Evolutionary conservation across 2,329 filamentous ascomycete species (phyloP).

Genomic region (Hirsutella rhossiliensis): DNA sequence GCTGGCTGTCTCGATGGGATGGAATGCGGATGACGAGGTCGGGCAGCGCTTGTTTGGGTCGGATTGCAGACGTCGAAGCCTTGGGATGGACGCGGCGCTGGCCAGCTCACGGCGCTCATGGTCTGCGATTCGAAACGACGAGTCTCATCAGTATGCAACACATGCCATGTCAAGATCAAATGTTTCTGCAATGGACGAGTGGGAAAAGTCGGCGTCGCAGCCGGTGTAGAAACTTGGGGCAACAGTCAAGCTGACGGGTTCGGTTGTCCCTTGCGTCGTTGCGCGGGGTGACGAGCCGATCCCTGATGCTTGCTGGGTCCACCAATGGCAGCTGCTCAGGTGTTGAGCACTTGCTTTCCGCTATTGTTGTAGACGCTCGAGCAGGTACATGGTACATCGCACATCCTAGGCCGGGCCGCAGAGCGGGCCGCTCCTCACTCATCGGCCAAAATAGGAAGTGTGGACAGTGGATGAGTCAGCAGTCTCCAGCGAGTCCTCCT

Average conservation of each 20-base stretch:
- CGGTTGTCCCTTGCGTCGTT: neutral
- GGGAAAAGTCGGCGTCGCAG: neutral
- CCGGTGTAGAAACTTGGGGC: neutral
- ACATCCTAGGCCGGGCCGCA: no score
- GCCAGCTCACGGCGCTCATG: neutral
- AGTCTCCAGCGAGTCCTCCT: no score
- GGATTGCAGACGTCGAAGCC: neutral
- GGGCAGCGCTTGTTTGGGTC: neutral
- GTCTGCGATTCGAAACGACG: neutral
- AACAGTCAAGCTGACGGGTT: neutral
- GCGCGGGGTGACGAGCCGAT: constrained; percentile 4
- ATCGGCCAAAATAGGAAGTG: no score
- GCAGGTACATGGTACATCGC: no score
- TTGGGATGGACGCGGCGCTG: neutral
- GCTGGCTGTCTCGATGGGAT: no score
- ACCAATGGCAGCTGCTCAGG: no score
- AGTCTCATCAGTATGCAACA: neutral
- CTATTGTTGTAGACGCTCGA: no score
- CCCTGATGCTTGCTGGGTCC: no score
- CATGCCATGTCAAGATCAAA: neutral
- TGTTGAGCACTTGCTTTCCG: no score
- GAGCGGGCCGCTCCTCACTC: no score
- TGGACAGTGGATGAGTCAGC: no score
- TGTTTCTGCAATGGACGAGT: neutral
- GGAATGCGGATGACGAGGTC: neutral